Percentiles rank a stretch among this genome's conserved stretches.
These are phyloP conservation scores for Cryphonectria naterciae DNA, from an alignment of 2,329 filamentous ascomycete species.

Conservation along the genomic window DNA sequence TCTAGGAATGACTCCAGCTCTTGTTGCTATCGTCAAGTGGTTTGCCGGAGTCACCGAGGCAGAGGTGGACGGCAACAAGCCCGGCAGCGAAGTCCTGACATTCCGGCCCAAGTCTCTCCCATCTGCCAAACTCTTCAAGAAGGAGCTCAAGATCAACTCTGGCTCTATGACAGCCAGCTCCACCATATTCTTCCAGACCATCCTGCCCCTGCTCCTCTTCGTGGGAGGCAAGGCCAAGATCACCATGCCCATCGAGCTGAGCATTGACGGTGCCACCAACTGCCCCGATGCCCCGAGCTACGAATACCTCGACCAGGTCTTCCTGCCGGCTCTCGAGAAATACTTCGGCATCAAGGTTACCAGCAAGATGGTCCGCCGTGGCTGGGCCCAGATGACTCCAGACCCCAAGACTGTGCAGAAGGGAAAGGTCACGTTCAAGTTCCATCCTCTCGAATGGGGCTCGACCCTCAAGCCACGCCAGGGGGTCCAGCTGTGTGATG, in stretches of 20 bases:
- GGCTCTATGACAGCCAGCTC: constrained; percentile 57
- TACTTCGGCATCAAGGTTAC: constrained; percentile 54
- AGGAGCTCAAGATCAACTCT: constrained; percentile 55
- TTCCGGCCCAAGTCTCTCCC: constrained; percentile 50
- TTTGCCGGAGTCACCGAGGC: constrained; percentile 57
- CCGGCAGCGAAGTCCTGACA: constrained; percentile 56
- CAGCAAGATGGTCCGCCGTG: constrained; percentile 48
- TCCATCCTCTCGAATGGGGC: constrained; percentile 44
- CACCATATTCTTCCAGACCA: constrained; percentile 63
- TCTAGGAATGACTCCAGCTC: constrained; percentile 62
- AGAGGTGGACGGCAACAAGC: constrained; percentile 51
- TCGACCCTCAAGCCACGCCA: constrained; percentile 41
- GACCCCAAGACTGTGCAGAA: constrained; percentile 40
- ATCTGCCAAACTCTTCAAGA: constrained; percentile 40
- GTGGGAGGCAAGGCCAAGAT: constrained; percentile 44
- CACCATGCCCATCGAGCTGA: constrained; percentile 51
- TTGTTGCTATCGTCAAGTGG: constrained; percentile 59
- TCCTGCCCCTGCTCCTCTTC: constrained; percentile 63
- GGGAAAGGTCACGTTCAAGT: constrained; percentile 51
- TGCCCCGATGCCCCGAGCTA: constrained; percentile 58
- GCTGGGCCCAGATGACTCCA: constrained; percentile 48
- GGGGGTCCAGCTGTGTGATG: constrained; percentile 31
- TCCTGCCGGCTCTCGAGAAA: constrained; percentile 57
- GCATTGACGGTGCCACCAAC: constrained; percentile 63
- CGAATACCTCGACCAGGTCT: constrained; percentile 66